Conservation (phyloP, 805 yeast genomes). For the Candida incommunis region DNA sequence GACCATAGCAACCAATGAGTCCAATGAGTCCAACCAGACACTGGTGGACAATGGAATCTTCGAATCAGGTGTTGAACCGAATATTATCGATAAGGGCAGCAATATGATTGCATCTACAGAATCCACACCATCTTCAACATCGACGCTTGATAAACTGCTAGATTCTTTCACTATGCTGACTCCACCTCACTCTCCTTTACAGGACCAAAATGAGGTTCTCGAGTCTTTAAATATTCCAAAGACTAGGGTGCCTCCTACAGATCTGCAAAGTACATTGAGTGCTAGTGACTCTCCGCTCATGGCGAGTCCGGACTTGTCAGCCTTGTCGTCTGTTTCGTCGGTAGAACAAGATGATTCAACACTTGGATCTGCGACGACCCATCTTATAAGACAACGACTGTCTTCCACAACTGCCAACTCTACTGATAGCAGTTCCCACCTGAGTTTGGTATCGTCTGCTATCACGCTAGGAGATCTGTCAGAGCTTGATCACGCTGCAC, state of each 20-base stretch:
- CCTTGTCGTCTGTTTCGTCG: too few relatives aligned
- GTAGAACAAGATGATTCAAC: neutral
- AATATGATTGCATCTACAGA: too few relatives aligned
- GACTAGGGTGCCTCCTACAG: neutral
- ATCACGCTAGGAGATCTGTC: neutral
- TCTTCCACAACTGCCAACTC: neutral
- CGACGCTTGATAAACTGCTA: neutral
- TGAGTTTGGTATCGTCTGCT: neutral
- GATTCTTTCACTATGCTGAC: conserved; percentile 1
- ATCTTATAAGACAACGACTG: neutral
- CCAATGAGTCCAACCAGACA: too few relatives aligned
- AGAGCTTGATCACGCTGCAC: neutral
- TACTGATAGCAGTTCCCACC: neutral
- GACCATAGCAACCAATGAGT: too few relatives aligned
- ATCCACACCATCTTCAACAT: neutral
- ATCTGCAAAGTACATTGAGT: neutral
- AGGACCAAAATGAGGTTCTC: neutral
- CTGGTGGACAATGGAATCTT: too few relatives aligned
- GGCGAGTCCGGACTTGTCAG: too few relatives aligned
- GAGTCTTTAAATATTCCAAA: neutral
- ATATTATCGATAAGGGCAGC: too few relatives aligned
- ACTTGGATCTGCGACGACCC: neutral
- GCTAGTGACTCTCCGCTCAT: too few relatives aligned
- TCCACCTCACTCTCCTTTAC: neutral
- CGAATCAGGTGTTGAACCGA: too few relatives aligned